Base-by-base conservation (phyloP, 805 yeast species). In the Vanderwaltozyma verrucispora region DNA sequence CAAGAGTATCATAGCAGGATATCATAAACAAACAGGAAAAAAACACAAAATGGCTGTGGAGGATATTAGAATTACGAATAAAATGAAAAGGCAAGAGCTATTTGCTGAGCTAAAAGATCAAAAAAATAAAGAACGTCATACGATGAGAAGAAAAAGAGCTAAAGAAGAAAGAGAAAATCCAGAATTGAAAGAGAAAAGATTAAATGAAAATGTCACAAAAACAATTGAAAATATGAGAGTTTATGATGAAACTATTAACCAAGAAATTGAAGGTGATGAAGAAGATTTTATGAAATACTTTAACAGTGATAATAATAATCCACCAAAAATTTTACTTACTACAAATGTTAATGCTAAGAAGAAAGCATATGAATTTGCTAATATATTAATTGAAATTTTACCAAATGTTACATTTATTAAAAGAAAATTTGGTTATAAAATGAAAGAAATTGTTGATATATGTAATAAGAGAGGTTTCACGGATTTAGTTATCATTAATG, bases 301-400 rank as follows among this genome's bases (percentile, higher is more conserved):
- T 35, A 80, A 74, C 42, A 39, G 30, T 14, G 58, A 72, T 16
- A 77, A 77, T 23, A 77, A 77, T 42, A 82, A 68, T 43, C 77
- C 78, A 36, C 97, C 98, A 32, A 92, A 92, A 59, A 82, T 92
- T 32, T 68, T 92, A 39, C 65, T 92, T 38, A 92, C 98, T 7
- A 92, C 98, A 7, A 86, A 78, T 60, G 84, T 84, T 28, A 70
- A 77, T 49, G 96, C 97, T 13, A 78, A 77, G 50, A 84, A 83
- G 54, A 73, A 74, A 28, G 96, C 95, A 0, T 88, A 86, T 57
- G 88, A 82, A 53, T 87, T 92, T 65, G 88, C 95, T 8, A 92
- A 88, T 44, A 70, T 81, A 39, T 64, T 92, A 47, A 73, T 83
- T 64, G 95, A 87, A 45, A 71, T 88, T 27, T 62, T 92, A 28